A percentile compares a stretch with the other conserved stretches of the same genome.
phyloP scores from a whole-genome alignment of 1,139 yeast species.

The Sugiyamaella castrensis region DNA sequence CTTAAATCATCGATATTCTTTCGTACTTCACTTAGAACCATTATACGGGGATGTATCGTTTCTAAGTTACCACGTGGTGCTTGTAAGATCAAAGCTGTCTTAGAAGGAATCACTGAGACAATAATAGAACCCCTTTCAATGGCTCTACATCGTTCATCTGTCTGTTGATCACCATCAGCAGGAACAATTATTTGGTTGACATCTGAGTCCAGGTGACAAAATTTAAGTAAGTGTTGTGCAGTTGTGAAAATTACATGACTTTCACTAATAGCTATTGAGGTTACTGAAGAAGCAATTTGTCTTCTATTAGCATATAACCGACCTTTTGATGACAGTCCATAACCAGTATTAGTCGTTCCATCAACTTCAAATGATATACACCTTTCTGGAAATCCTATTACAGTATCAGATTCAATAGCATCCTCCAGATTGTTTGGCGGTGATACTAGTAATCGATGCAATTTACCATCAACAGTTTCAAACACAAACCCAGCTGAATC shows the following conservation, averaged over 20 bases:
- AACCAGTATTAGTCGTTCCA: slow-evolving; percentile 42
- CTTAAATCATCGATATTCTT: slow-evolving; percentile 54
- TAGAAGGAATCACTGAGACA: slow-evolving; percentile 78
- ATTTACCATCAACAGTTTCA: slow-evolving; percentile 63
- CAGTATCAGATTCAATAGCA: slow-evolving; percentile 36
- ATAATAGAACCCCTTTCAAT: slow-evolving; percentile 88
- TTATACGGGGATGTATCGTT: slow-evolving; percentile 87
- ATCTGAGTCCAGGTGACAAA: slow-evolving; percentile 62
- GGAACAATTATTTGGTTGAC: slow-evolving; percentile 34
- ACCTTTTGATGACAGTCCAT: slow-evolving; percentile 74
- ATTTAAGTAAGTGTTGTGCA: slow-evolving; percentile 79
- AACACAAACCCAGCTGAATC: slow-evolving; percentile 53
- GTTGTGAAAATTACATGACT: slow-evolving; percentile 79
- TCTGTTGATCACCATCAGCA: slow-evolving; percentile 36
- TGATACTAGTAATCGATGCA: slow-evolving; percentile 39
- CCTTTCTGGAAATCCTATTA: slow-evolving; percentile 60
- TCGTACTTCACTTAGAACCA: slow-evolving; percentile 85
- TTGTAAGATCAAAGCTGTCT: slow-evolving; percentile 78
- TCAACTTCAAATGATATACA: slow-evolving; percentile 53
- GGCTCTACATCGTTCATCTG: slow-evolving; percentile 81
- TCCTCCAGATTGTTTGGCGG: slow-evolving; percentile 17
- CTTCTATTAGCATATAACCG: slow-evolving; percentile 63
- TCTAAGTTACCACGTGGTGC: slow-evolving; percentile 97
- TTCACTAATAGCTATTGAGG: slow-evolving; percentile 75
- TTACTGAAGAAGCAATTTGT: slow-evolving; percentile 71